A percentile compares a stretch with the other conserved stretches of the same genome.
These are phyloP conservation scores for Capronia americana DNA, from an alignment of 2,329 filamentous ascomycete species.

Conservation along the genomic window DNA sequence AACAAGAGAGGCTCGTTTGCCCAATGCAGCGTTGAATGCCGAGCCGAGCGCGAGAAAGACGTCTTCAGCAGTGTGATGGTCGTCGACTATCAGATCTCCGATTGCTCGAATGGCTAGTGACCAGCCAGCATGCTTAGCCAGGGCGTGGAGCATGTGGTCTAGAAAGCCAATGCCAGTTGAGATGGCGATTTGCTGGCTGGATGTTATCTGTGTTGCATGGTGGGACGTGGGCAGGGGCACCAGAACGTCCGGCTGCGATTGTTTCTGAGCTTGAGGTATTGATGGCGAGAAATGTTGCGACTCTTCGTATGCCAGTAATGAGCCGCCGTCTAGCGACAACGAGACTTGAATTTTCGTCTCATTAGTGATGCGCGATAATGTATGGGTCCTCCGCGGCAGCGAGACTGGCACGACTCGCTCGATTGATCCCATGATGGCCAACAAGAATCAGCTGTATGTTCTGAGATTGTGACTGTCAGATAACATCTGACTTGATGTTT, in stretches of 20 bases:
- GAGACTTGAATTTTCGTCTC: conserved; percentile 96
- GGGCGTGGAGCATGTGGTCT: conserved; percentile 97
- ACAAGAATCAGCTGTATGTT: not conserved
- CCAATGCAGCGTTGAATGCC: conserved; percentile 82
- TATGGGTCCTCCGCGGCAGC: conserved; percentile 70
- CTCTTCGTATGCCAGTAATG: conserved; percentile 38
- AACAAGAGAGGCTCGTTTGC: conserved; percentile 78
- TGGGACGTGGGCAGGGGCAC: conserved; percentile 54
- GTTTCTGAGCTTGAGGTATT: conserved; percentile 41
- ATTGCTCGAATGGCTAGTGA: conserved; percentile 80
- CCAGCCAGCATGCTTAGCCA: conserved; percentile 96
- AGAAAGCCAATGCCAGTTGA: conserved; percentile 96
- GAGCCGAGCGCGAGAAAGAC: conserved; percentile 87
- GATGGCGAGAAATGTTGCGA: conserved; percentile 35
- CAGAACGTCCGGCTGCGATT: conserved; percentile 52
- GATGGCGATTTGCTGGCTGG: conserved; percentile 83
- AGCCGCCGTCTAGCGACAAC: conserved; percentile 89
- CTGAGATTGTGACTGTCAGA: not conserved
- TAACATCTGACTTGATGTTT: not conserved
- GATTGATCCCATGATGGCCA: conserved; percentile 34
- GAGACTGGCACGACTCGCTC: conserved; percentile 23
- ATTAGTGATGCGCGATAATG: conserved; percentile 88
- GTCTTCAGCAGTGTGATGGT: conserved; percentile 98
- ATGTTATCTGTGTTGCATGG: conserved; percentile 85
- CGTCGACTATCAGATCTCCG: conserved; percentile 95